These are phyloP conservation scores for Phaffomyces thermotolerans DNA, from an alignment of 805 yeast species.

Conservation along the genomic window DNA sequence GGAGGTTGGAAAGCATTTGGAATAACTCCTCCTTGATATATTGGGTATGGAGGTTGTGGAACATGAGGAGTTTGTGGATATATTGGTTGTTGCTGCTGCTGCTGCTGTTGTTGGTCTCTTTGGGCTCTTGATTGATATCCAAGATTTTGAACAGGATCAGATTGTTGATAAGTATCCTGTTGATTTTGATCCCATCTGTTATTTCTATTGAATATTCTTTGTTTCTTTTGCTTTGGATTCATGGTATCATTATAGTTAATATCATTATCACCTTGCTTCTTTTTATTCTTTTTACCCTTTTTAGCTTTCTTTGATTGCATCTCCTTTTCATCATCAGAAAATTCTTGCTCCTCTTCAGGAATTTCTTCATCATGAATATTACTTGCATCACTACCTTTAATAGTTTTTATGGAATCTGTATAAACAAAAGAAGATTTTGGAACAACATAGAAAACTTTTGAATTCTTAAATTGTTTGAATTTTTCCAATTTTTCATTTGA, in stretches of 20 bases:
- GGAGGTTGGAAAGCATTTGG: slow-evolving; percentile 17
- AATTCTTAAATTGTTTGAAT: slow-evolving; percentile 44
- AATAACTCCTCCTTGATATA: neutral
- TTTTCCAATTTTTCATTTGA: slow-evolving; percentile 39
- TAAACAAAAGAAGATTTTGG: slow-evolving; percentile 72
- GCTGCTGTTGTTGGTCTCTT: slow-evolving; percentile 15
- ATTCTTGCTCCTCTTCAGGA: slow-evolving; percentile 90
- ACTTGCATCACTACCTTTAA: slow-evolving; percentile 91
- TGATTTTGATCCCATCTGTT: neutral
- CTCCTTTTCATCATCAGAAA: slow-evolving; percentile 91
- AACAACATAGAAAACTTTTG: slow-evolving; percentile 66
- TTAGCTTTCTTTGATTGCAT: slow-evolving; percentile 56
- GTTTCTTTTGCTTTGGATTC: slow-evolving; percentile 1
- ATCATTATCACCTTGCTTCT: neutral
- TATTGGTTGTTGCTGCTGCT: neutral
- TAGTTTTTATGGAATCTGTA: slow-evolving; percentile 60
- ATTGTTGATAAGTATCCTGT: neutral
- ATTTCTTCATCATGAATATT: slow-evolving; percentile 92
- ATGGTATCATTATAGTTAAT: neutral
- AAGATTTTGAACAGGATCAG: neutral
- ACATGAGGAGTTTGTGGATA: neutral
- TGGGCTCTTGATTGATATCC: slow-evolving; percentile 20
- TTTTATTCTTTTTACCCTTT: slow-evolving; percentile 22
- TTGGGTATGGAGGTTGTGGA: neutral
- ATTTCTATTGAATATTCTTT: neutral